phyloP scores from a whole-genome alignment of 768 basidiomycete genomes.

The Kwoniella dejecticola region DNA sequence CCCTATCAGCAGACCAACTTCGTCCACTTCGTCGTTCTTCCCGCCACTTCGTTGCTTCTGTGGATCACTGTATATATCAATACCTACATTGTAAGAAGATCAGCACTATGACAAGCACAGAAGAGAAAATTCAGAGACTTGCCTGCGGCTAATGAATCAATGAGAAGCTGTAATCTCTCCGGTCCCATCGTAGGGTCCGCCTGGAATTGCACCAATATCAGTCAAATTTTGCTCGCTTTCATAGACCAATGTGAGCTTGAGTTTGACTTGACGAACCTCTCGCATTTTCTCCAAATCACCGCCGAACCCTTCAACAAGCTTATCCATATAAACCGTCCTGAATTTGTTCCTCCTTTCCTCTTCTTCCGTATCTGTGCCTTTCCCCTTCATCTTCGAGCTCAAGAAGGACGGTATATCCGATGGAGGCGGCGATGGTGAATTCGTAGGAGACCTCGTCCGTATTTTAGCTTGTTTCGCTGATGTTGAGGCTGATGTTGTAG shows the following conservation, averaged over 20 bases:
- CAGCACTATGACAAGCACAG: background rate
- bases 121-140: too few relatives aligned
- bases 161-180: conserved; percentile 25
- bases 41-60: conserved; percentile 2
- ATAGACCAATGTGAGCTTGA: background rate
- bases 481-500: background rate
- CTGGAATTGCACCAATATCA: background rate
- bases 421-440: conserved; percentile 44
- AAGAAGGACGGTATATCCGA: conserved; percentile 42
- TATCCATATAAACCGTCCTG: conserved; percentile 50
- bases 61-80: conserved; percentile 27
- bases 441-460: conserved; percentile 24
- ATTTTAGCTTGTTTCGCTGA: conserved; percentile 13
- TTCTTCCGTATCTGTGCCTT: conserved; percentile 9
- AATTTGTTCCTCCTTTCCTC: conserved; percentile 40
- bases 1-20: conserved; percentile 22
- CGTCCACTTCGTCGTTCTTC: conserved; percentile 19
- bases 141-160: conserved; percentile 29
- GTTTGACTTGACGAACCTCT: conserved; percentile 37
- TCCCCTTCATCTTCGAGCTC: conserved; percentile 17
- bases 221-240: background rate
- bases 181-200: conserved; percentile 29
- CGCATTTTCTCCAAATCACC: conserved; percentile 47
- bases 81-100: conserved; percentile 16
- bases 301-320: conserved; percentile 47